A percentile compares a stretch with the other conserved stretches of the same genome.
Conservation (phyloP, 495 filamentous ascomycete species). For the Cudoniella acicularis region DNA sequence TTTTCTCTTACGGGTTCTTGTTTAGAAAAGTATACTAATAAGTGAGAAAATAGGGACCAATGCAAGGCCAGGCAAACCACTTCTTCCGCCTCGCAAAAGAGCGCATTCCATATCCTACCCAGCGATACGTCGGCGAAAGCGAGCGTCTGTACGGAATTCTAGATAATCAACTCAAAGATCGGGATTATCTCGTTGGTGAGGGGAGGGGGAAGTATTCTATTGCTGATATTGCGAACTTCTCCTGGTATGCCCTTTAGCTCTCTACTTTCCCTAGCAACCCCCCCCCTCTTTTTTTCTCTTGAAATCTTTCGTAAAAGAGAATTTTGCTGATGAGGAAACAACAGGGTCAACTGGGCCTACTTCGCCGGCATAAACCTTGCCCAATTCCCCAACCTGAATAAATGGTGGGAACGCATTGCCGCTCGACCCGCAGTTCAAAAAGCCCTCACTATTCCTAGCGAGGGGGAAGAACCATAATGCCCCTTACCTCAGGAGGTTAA, state of each 20-base stretch:
- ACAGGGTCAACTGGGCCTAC: constrained; percentile 28
- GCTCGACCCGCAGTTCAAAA: constrained; percentile 62
- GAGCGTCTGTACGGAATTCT: constrained; percentile 75
- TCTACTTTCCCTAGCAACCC: too few relatives aligned
- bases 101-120: constrained; percentile 70
- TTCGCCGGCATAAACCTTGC: constrained; percentile 65
- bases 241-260: constrained; percentile 58
- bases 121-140: constrained; percentile 75
- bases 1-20: too few relatives aligned
- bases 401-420: constrained; percentile 60
- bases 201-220: constrained; percentile 63
- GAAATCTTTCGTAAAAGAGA: too few relatives aligned
- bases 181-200: constrained; percentile 62
- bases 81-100: constrained; percentile 75
- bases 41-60: constrained; percentile 73
- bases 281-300: too few relatives aligned
- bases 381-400: constrained; percentile 63
- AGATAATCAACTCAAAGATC: constrained; percentile 56
- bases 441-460: constrained; percentile 62
- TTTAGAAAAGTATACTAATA: too few relatives aligned
- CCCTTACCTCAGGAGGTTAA: constrained; percentile 34
- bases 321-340: too few relatives aligned
- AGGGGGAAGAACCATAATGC: constrained; percentile 14
- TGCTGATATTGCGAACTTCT: constrained; percentile 71
- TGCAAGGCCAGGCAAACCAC: constrained; percentile 88